Evolutionary conservation across 2,329 filamentous ascomycete genomes (phyloP).

Genomic region (Helotiales sp.): DNA sequence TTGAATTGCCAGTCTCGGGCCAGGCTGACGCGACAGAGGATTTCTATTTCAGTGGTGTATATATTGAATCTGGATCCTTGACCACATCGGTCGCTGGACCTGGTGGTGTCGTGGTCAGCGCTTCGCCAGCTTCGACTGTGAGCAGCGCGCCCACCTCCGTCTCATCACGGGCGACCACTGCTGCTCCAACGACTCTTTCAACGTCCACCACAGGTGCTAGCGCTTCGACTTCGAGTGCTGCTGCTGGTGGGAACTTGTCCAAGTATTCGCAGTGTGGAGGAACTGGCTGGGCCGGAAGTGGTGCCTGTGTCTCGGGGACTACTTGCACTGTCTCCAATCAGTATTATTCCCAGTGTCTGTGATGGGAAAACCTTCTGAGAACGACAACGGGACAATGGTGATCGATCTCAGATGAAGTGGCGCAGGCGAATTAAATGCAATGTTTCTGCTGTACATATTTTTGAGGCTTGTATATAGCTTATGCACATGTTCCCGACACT

Average conservation of each 20-base stretch:
- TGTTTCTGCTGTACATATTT: not conserved
- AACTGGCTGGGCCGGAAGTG: conserved; percentile 24
- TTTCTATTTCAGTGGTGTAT: conserved; percentile 71
- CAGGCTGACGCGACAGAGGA: conserved; percentile 59
- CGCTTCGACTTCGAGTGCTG: conserved; percentile 3
- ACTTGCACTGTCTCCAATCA: conserved; percentile 25
- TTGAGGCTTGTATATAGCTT: not conserved
- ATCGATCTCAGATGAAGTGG: not conserved
- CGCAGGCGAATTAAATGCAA: not conserved
- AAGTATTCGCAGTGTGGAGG: conserved; percentile 31
- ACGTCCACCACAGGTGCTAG: not conserved
- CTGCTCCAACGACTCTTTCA: not conserved
- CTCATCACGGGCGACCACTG: not conserved
- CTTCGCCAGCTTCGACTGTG: not conserved
- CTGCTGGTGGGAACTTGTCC: conserved; percentile 13
- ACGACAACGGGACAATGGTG: not conserved
- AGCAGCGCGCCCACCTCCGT: conserved; percentile 1
- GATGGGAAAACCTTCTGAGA: conserved; percentile 1
- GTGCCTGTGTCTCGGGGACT: conserved; percentile 27
- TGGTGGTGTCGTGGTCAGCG: conserved; percentile 23
- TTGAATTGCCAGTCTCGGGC: conserved; percentile 61
- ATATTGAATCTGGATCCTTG: conserved; percentile 60
- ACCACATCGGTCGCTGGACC: conserved; percentile 41
- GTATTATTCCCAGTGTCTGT: conserved; percentile 32
- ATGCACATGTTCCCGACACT: too few relatives aligned